Conservation (phyloP, 2,329 filamentous ascomycete species). For the Trichoderma sp. region DNA sequence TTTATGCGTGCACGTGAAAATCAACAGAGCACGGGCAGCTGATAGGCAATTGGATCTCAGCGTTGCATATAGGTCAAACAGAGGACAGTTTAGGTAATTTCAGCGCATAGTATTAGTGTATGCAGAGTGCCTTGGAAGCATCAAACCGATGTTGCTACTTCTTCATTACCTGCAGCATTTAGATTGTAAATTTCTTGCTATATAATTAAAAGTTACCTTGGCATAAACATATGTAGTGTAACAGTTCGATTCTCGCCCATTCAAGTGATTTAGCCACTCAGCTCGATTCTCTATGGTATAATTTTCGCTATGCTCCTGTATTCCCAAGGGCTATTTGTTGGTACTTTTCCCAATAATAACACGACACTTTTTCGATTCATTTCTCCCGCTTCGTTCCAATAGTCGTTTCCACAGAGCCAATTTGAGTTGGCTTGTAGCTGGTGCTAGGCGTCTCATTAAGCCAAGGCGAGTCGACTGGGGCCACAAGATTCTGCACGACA, state of each 20-base stretch:
- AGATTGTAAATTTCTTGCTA: not conserved
- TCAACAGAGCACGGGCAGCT: not conserved
- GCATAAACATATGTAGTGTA: too few relatives aligned
- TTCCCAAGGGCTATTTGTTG: not conserved
- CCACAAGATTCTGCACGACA: constrained; percentile 52
- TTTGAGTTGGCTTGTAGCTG: constrained; percentile 34
- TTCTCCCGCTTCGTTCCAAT: constrained; percentile 34
- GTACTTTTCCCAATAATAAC: not conserved
- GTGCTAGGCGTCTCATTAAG: constrained; percentile 26
- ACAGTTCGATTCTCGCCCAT: not conserved
- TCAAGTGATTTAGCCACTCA: not conserved
- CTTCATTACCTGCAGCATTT: not conserved
- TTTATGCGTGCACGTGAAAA: not conserved
- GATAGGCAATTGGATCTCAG: not conserved
- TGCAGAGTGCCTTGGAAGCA: not conserved
- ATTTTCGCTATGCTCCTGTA: not conserved
- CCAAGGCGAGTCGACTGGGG: constrained; percentile 55
- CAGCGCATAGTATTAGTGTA: not conserved
- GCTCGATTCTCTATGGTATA: not conserved
- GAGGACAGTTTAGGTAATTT: not conserved
- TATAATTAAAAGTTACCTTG: too few relatives aligned
- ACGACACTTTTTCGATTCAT: not conserved
- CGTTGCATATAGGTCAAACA: not conserved
- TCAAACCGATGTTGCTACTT: not conserved
- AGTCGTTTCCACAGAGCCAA: constrained; percentile 36